A percentile compares a stretch with the other conserved stretches of the same genome.
These are phyloP conservation scores for Nemania abortiva DNA, from an alignment of 2,329 filamentous ascomycete genomes.

Conservation along the genomic window DNA sequence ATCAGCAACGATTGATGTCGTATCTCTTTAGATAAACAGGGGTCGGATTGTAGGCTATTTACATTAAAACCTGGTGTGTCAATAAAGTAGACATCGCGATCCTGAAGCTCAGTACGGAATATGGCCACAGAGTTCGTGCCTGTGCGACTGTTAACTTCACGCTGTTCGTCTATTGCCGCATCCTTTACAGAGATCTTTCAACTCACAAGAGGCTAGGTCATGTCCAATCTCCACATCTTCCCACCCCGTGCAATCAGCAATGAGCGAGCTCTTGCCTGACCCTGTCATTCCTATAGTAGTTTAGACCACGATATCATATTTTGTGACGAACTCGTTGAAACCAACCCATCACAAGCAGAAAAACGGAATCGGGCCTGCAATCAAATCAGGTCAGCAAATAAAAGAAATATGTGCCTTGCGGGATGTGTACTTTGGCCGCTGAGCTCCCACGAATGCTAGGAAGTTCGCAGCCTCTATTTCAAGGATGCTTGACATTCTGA, in stretches of 20 bases:
- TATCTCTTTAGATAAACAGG: not conserved
- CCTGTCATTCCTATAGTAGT: constrained; percentile 20
- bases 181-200: no score
- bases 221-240: no score
- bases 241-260: no score
- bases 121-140: constrained; percentile 27
- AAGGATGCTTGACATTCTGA: constrained; percentile 8
- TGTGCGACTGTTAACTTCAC: not conserved
- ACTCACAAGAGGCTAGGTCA: no score
- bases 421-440: not conserved
- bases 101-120: constrained; percentile 15
- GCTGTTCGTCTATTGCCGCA: no score
- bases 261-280: no score
- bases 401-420: no score
- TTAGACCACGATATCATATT: constrained; percentile 1
- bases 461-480: constrained; percentile 21
- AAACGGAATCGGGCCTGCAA: constrained; percentile 10
- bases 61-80: no score
- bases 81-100: no score
- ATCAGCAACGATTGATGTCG: not conserved
- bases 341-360: constrained; percentile 18
- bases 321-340: not conserved
- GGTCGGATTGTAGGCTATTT: not conserved
- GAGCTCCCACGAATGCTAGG: constrained; percentile 20
- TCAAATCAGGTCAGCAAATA: not conserved